Conservation (phyloP, 345 rosid genomes). For the Ceriops zippeliana region DNA sequence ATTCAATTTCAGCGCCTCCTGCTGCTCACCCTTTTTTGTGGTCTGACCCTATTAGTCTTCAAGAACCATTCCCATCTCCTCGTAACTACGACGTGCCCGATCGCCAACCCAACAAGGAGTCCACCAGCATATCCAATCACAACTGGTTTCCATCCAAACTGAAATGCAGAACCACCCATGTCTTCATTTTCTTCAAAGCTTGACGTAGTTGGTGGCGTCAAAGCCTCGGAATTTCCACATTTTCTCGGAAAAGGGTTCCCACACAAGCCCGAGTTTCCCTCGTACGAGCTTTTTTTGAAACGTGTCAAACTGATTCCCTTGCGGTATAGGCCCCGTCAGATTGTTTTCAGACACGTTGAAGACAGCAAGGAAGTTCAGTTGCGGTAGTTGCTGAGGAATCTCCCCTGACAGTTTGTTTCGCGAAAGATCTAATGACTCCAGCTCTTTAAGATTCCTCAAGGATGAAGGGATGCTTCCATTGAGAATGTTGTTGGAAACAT, state of each 20-base stretch:
- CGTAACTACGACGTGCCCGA: background rate
- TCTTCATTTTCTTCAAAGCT: no score
- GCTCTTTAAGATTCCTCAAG: background rate
- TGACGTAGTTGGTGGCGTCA: background rate
- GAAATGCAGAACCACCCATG: no score
- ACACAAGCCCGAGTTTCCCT: background rate
- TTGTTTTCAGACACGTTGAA: background rate
- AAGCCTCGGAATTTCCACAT: background rate
- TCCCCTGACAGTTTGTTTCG: background rate
- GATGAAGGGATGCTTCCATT: background rate
- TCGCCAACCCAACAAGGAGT: background rate
- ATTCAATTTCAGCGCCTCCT: background rate
- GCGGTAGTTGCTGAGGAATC: slow-evolving; percentile 3
- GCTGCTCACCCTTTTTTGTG: background rate
- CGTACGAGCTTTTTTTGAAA: background rate
- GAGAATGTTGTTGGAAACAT: background rate
- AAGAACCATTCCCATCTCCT: background rate
- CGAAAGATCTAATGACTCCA: slow-evolving; percentile 1
- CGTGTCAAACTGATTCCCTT: slow-evolving; percentile 4
- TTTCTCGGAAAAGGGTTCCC: background rate
- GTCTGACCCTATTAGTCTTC: background rate
- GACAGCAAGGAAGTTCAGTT: background rate
- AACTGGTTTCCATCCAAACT: slow-evolving; percentile 4
- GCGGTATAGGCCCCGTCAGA: background rate
- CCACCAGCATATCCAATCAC: slow-evolving; percentile 2